Base-by-base conservation (phyloP, 2,329 filamentous ascomycete species). In the Pyrenophora graminea region DNA sequence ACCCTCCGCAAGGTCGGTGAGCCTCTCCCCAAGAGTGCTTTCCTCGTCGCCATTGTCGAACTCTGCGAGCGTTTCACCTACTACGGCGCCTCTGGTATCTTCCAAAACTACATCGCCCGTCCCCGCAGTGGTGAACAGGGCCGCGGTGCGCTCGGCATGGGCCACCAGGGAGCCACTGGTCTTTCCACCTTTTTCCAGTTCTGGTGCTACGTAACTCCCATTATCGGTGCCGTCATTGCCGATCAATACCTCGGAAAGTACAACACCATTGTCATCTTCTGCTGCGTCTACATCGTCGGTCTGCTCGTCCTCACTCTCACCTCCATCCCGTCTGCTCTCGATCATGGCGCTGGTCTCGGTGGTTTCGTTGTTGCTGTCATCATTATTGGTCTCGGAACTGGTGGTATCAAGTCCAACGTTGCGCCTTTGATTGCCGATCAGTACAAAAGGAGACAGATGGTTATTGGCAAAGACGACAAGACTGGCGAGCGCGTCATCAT, bases 391-490 rank as follows among this genome's bases (percentile, higher is more conserved):
- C 74, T 90, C 36, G 89, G 89, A 48, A 90, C 88, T 3, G 89
- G 89, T 61, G 87, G 89, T 69, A 91, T 92, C 84, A 93, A 92
- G 78, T 84, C 87, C 59, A 92, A 92, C 67, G 88, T 92, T 40
- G 76, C 77, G 13, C 78, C 78, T 2, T 62, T 80, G 21, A 79
- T 80, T 55, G 77, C 77, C 37, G 77, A 80, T 51, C 78, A 80
- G 56, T 79, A 79, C 61, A 72, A 69, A 58, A 63, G 72, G 46
- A 65, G 70, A 18, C 67, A 71, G 43, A 77, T 77, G 73, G 72
- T 70, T 30, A 66, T 79, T 55, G 70, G 69, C 18, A 68, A 62
- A 9, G 72, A 77, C 45, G 66, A 68, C 49, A 77, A 76, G 62
- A 72, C 68, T 17, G 77, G 77, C 41, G 76, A 79, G 62, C 71